Percentiles rank a stretch among this genome's conserved stretches.
Evolutionary conservation across 1,139 yeast genomes (phyloP).

Genomic region (Candida pseudoviswanathii): DNA sequence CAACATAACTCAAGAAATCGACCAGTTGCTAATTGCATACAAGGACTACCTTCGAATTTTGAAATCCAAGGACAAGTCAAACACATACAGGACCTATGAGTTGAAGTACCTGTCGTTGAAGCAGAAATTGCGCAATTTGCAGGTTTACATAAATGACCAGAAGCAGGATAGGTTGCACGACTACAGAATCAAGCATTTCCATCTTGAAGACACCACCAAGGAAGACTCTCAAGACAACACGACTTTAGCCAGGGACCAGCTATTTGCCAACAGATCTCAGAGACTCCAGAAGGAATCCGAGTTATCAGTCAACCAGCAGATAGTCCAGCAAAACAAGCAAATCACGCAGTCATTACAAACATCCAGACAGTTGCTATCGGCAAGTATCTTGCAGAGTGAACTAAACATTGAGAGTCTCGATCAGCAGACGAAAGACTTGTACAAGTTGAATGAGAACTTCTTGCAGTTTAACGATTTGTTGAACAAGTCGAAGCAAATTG

Average conservation of each 20-base stretch:
- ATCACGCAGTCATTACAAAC: conserved; percentile 56
- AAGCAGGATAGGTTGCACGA: conserved; percentile 32
- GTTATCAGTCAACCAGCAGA: conserved; percentile 30
- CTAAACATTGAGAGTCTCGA: conserved; percentile 63
- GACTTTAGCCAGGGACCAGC: conserved; percentile 13
- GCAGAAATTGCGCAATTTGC: conserved; percentile 26
- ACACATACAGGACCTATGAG: conserved; percentile 20
- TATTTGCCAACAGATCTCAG: conserved; percentile 24
- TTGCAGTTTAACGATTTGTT: conserved; percentile 57
- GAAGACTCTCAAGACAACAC: neutral
- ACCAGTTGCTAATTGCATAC: conserved; percentile 17
- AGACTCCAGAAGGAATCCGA: conserved; percentile 17
- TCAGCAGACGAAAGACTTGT: conserved; percentile 56
- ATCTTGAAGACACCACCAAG: conserved; percentile 7
- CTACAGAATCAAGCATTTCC: conserved; percentile 28
- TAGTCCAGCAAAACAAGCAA: conserved; percentile 51
- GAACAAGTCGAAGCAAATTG: conserved; percentile 56
- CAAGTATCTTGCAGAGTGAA: conserved; percentile 61
- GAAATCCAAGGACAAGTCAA: conserved; percentile 13
- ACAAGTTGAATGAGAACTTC: conserved; percentile 52
- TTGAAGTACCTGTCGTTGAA: conserved; percentile 26
- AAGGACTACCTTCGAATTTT: conserved; percentile 25
- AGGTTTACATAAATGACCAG: conserved; percentile 24
- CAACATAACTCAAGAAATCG: conserved; percentile 5
- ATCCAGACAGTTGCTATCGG: conserved; percentile 55